Base-by-base conservation (phyloP, 2,329 filamentous ascomycete genomes). In the Colletotrichum orchidophilum region DNA sequence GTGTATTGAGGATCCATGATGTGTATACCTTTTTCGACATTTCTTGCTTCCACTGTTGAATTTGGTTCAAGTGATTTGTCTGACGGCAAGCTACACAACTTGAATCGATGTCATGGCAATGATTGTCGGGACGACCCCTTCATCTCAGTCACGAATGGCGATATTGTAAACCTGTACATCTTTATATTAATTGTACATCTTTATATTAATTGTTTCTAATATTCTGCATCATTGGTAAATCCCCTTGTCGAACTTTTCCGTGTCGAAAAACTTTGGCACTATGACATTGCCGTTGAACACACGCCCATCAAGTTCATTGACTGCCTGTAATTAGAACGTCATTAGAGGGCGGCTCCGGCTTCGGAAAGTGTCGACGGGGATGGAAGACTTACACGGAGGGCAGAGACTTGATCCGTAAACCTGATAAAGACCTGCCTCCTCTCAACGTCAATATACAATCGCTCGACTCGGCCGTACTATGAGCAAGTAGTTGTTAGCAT, bases 261-360 rank as follows among this genome's bases (percentile, higher is more conserved):
- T 86, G 76, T 97, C 90, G 80, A 93, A 98, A 79, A 95, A 98
- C 62, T 87, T 89, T 0, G 95, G 94, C n/a, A 86, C 84, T 68
- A 98, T 97, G 12, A 87, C 86, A 79, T 97, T 97, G 5, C 94
- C 95, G 74, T 95, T 95, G 80, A 98, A 98, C 18, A 94, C 88
- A 63, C 95, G 91, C 18, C 95, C 95, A 77, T 97, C 91, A 50
- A 97, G 88, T 12, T 94, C 94, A 79, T 96, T 97, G 61, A 98
- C 94, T 62, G 96, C 96, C 92, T 95, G 67, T 50, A 8, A 70
- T 21, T 2, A 15, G 2, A 1, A 15, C 7, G 3, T 3, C 18
- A 4, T 33, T 1, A 52, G 50, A 33, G 24, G 18, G 52, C 55
- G n/a, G n/a, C 54, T 63, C 49, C 5, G 3, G 46, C 39, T 53